Base-by-base conservation (phyloP, 495 filamentous ascomycete genomes). In the Aspergillus wentii region DNA sequence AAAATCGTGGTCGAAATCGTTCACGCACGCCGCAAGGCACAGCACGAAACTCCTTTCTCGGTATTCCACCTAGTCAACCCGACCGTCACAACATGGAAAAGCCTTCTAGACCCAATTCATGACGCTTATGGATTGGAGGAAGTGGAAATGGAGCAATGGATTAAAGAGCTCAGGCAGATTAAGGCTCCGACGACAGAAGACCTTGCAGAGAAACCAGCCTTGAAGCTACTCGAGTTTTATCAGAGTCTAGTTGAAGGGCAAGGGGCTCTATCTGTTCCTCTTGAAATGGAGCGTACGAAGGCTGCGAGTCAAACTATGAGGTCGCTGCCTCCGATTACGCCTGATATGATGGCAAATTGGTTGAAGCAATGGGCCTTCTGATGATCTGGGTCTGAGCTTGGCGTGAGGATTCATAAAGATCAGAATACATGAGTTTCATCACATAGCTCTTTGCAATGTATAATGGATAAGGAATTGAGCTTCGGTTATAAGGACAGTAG, bases 151-250 rank as follows among this genome's bases (percentile, higher is more conserved):
- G 21, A 23, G 8, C 38, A 49, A 17, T 61, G 55, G 55, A 30
- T 54, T 13, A 3, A 19, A 1, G 34, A 35, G n/a, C 37, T 54
- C 0, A 44, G 54, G 23, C n/a, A 39, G 8, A 40, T 43, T 13
- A 40, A 35, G 7, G 30, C 15, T 3, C 37, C 33, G 1, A 23
- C 38, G 11, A 22, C 36, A 8, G 31, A 43, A 3, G 34, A 50
- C 6, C 17, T 57, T 2, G 15, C 23, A 2, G 23, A 32, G n/a
- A 48, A 49, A 13, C 57, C 57, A 0, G 54, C 54, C 10, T 17
- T 46, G 30, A 61, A 60, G 35, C 40, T 62, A 9, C 21, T 61
- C n/a, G 48, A 45, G 8, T 57, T 61, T 37, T 61, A 52, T 14
- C 25, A 34, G 15, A 32, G 43, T 5, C 8, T 43, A 40, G 21